Percentiles rank a stretch among this genome's conserved stretches.
Evolutionary conservation across 2,329 filamentous ascomycete genomes (phyloP).

Genomic region (Aspergillus ochraceus): DNA sequence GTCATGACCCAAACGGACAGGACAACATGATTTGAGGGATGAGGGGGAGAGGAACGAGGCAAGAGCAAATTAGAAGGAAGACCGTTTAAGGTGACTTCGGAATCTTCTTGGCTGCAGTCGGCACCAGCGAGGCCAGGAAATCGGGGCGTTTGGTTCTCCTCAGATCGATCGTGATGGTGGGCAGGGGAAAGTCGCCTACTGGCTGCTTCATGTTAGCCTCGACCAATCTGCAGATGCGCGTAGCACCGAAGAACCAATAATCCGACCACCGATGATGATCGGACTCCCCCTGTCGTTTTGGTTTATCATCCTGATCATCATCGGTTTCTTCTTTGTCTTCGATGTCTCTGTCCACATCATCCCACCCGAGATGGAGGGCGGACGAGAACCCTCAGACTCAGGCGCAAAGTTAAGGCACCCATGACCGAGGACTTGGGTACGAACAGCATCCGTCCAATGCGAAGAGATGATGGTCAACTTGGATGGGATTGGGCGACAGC

Average conservation of each 20-base stretch:
- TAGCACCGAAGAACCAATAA: background rate
- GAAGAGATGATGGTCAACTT: background rate
- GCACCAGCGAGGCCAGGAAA: slow-evolving; percentile 12
- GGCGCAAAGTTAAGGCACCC: background rate
- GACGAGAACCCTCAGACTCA: background rate
- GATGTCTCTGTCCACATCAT: slow-evolving; percentile 2
- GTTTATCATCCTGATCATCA: background rate
- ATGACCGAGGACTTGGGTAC: background rate
- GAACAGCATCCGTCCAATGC: background rate
- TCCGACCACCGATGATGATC: background rate
- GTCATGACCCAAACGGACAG: background rate
- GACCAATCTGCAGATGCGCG: slow-evolving; percentile 4
- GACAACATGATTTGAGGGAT: background rate
- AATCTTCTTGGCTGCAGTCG: slow-evolving; percentile 13
- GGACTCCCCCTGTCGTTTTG: background rate
- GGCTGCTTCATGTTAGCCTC: slow-evolving; percentile 17
- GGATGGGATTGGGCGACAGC: background rate
- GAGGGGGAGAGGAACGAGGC: background rate
- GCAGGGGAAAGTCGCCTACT: slow-evolving; percentile 2
- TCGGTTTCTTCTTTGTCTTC: slow-evolving; percentile 4
- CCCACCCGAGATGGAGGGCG: background rate
- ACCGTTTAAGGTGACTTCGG: slow-evolving; percentile 8
- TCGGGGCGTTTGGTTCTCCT: background rate
- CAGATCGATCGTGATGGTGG: slow-evolving; percentile 2
- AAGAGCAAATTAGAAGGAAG: background rate